Percentiles rank a stretch among this genome's conserved stretches.
These are phyloP conservation scores for Aspergillus indologenus DNA, from an alignment of 495 filamentous ascomycete genomes.

Conservation along the genomic window DNA sequence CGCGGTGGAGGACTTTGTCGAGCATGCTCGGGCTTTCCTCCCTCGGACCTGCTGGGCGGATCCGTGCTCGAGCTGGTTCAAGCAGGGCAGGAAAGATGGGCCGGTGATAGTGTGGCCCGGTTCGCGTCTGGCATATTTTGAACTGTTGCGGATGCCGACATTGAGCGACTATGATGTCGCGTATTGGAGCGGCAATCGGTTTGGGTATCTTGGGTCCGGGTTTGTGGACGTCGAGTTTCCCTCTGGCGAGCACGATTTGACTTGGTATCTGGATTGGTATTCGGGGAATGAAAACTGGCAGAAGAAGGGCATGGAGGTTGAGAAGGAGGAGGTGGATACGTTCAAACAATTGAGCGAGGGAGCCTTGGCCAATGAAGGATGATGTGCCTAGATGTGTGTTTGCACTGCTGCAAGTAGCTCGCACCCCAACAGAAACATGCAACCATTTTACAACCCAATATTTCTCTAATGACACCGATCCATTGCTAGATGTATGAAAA, in stretches of 20 bases:
- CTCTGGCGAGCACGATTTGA: not conserved
- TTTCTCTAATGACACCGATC: too few species aligned
- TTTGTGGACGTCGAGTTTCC: slow-evolving; percentile 4
- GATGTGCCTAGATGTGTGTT: too few species aligned
- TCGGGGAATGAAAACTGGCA: not conserved
- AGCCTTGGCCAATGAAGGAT: too few species aligned
- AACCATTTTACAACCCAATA: too few species aligned
- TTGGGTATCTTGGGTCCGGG: slow-evolving; percentile 20
- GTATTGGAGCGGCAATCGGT: slow-evolving; percentile 40
- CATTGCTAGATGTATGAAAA: too few species aligned
- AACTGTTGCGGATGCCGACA: slow-evolving; percentile 40
- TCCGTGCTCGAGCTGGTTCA: slow-evolving; percentile 45
- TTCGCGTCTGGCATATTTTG: slow-evolving; percentile 44
- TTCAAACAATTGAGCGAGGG: not conserved
- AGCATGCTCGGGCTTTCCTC: slow-evolving; percentile 23
- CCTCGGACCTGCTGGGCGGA: slow-evolving; percentile 37
- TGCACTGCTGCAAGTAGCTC: not conserved
- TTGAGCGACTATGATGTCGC: slow-evolving; percentile 45
- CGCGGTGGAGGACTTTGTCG: slow-evolving; percentile 45
- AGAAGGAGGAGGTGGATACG: not conserved
- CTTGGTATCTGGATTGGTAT: slow-evolving; percentile 4
- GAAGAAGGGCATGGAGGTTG: not conserved
- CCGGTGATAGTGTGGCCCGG: slow-evolving; percentile 28
- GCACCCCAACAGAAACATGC: too few species aligned
- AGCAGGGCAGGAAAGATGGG: slow-evolving; percentile 19